These are phyloP conservation scores for Leptodermis oblonga DNA, from an alignment of 257 asterid species.

Conservation along the genomic window DNA sequence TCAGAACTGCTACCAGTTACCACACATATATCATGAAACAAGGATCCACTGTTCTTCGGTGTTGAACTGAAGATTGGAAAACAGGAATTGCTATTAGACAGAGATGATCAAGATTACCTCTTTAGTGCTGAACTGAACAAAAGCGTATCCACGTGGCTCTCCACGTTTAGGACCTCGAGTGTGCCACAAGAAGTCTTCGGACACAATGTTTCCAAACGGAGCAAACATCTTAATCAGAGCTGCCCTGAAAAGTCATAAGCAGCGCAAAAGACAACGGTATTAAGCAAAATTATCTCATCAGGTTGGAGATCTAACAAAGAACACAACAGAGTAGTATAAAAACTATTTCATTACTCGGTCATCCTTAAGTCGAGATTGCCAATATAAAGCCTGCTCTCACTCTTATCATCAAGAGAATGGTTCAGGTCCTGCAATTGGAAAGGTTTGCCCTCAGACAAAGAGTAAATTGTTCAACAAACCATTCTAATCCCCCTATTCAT, in stretches of 20 bases:
- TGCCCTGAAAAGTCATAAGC: constrained; percentile 45
- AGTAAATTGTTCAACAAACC: not conserved
- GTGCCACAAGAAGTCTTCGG: constrained; percentile 95
- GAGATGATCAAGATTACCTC: constrained; percentile 54
- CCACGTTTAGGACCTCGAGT: constrained; percentile 91
- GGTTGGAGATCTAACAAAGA: constrained; percentile 4
- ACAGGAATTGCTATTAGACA: constrained; percentile 27
- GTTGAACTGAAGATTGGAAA: constrained; percentile 45
- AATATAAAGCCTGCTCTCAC: constrained; percentile 66
- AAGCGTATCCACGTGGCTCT: constrained; percentile 73
- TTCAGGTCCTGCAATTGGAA: constrained; percentile 40
- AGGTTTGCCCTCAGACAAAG: not conserved
- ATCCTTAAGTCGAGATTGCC: constrained; percentile 88
- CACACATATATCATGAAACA: not conserved
- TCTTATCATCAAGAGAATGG: constrained; percentile 43
- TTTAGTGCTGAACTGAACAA: constrained; percentile 74
- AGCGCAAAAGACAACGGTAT: not conserved
- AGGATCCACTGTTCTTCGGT: constrained; percentile 46
- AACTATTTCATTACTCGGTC: constrained; percentile 51
- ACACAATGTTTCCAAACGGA: constrained; percentile 63
- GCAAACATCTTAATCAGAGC: constrained; percentile 84
- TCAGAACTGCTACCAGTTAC: constrained; percentile 47
- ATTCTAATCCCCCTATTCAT: too few species aligned
- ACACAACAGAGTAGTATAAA: not conserved
- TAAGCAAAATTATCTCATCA: not conserved